Conservation (phyloP, 2,329 filamentous ascomycete genomes). For the Scolecobasidium constrictum region DNA sequence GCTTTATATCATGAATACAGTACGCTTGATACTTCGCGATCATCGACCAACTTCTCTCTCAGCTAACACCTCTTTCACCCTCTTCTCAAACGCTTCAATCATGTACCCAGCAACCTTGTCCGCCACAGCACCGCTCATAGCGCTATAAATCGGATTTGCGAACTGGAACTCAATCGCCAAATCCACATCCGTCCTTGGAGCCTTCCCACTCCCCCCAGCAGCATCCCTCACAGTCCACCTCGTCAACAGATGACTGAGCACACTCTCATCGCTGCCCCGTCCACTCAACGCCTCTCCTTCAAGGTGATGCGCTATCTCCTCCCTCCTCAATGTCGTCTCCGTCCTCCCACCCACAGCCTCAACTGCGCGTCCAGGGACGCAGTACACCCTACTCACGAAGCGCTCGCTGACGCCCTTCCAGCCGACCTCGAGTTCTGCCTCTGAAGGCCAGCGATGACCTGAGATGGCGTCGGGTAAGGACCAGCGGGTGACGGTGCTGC, state of each 20-base stretch:
- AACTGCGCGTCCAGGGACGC: constrained; percentile 59
- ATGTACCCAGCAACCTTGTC: constrained; percentile 77
- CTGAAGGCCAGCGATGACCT: constrained; percentile 51
- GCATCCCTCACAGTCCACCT: constrained; percentile 53
- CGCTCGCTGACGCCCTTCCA: constrained; percentile 76
- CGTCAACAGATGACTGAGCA: constrained; percentile 60
- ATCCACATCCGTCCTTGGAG: constrained; percentile 57
- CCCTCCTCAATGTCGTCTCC: constrained; percentile 12
- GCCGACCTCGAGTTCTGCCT: constrained; percentile 72
- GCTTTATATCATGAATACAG: background rate
- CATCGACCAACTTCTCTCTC: background rate
- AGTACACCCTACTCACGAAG: constrained; percentile 72
- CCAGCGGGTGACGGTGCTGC: constrained; percentile 67
- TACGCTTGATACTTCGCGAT: too few species aligned
- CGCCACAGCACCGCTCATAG: constrained; percentile 69
- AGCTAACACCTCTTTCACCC: constrained; percentile 38
- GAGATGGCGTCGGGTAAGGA: constrained; percentile 22
- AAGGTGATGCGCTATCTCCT: background rate
- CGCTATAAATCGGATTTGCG: constrained; percentile 75
- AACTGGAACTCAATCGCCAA: constrained; percentile 76
- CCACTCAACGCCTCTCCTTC: background rate
- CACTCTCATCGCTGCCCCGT: constrained; percentile 16
- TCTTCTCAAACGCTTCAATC: constrained; percentile 85
- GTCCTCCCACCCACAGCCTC: constrained; percentile 63
- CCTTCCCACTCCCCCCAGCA: constrained; percentile 15